These are phyloP conservation scores for Anisodus acutangulus DNA, from an alignment of 257 asterid species.

Conservation along the genomic window DNA sequence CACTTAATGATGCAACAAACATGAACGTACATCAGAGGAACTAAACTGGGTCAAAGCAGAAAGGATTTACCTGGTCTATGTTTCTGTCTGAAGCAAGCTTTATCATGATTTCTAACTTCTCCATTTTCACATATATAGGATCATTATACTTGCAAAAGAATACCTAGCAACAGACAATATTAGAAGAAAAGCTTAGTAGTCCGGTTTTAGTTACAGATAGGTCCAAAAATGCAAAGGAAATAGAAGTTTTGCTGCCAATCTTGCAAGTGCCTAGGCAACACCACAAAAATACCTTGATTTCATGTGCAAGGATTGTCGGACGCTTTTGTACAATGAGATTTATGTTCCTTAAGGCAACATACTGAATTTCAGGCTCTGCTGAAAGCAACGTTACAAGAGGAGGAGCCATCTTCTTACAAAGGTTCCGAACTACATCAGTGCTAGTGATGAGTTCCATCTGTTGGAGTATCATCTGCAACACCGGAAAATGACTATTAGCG, in stretches of 20 bases:
- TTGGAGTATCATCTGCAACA: conserved; percentile 91
- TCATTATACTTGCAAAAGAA: conserved; percentile 99
- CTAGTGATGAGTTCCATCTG: conserved; percentile 99
- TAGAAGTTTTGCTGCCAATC: neutral
- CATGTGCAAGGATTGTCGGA: conserved; percentile 97
- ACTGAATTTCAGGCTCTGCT: conserved; percentile 95
- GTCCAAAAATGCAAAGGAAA: conserved; percentile 28
- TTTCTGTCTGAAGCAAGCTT: conserved; percentile 99
- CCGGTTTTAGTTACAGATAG: conserved; percentile 24
- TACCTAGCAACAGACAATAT: conserved; percentile 54
- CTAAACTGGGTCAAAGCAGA: conserved; percentile 28
- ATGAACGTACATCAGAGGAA: conserved; percentile 26
- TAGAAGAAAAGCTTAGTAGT: conserved; percentile 29
- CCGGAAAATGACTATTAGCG: conserved; percentile 29
- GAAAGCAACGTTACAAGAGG: conserved; percentile 97
- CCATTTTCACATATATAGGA: conserved; percentile 99
- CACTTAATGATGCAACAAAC: conserved; percentile 31
- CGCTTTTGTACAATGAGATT: conserved; percentile 96
- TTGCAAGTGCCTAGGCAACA: conserved; percentile 17
- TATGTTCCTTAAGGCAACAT: conserved; percentile 92
- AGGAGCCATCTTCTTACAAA: conserved; percentile 99
- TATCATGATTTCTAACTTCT: conserved; percentile 97
- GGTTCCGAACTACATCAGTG: conserved; percentile 96
- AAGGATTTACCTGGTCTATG: conserved; percentile 80
- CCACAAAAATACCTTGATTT: conserved; percentile 68